phyloP scores from a whole-genome alignment of 2,329 filamentous ascomycete genomes.

The Curvularia hawaiiensis region DNA sequence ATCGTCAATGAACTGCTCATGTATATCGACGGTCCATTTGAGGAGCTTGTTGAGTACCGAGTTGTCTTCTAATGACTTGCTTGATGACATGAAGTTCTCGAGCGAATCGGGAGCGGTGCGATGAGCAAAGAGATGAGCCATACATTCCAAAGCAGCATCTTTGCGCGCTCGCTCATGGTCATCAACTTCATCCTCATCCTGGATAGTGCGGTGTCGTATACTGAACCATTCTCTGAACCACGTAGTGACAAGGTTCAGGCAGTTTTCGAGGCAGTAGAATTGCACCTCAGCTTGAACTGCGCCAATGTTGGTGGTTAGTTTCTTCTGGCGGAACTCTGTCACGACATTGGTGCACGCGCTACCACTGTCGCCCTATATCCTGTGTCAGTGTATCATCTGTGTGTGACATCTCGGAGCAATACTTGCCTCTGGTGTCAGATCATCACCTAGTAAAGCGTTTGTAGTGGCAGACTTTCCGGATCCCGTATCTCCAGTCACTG shows the following conservation, averaged over 20 bases:
- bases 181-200: constrained; percentile 9
- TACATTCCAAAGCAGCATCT: constrained; percentile 7
- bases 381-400: neutral
- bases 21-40: constrained; percentile 20
- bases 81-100: constrained; percentile 16
- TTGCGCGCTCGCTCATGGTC: constrained; percentile 9
- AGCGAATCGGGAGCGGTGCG: constrained; percentile 3
- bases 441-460: constrained; percentile 23
- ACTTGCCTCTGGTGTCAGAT: constrained; percentile 18
- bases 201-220: constrained; percentile 2
- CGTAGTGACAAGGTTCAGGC: constrained; percentile 8
- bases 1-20: constrained; percentile 3
- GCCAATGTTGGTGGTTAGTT: neutral
- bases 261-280: constrained; percentile 16
- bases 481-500: constrained; percentile 25
- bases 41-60: constrained; percentile 8
- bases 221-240: constrained; percentile 9
- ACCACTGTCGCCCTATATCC: constrained; percentile 11
- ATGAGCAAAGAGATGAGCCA: constrained; percentile 10
- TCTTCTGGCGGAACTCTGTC: constrained; percentile 16
- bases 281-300: constrained; percentile 20
- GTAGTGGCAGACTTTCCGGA: constrained; percentile 24
- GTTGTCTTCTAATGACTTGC: constrained; percentile 4
- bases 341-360: constrained; percentile 17
- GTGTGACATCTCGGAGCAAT: neutral